Percentiles rank a stretch among this genome's conserved stretches.
Evolutionary conservation across 2,329 filamentous ascomycete genomes (phyloP).

Genomic region (Penicillium griseofulvum): DNA sequence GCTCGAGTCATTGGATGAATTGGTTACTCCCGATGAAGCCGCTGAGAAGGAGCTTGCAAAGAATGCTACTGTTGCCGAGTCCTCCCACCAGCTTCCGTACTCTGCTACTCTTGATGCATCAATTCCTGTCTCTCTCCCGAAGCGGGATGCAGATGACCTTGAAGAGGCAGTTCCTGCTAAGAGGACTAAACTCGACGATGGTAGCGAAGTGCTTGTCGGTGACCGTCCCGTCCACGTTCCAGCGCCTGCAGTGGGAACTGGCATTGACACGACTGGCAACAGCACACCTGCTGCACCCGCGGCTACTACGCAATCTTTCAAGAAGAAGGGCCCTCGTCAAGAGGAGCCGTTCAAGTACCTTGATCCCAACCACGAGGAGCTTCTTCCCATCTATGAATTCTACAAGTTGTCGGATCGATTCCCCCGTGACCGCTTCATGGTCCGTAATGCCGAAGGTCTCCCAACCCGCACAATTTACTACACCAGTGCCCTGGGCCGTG

Average conservation of each 20-base stretch:
- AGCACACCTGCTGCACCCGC: slow-evolving; percentile 20
- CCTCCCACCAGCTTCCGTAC: slow-evolving; percentile 34
- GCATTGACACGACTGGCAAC: slow-evolving; percentile 25
- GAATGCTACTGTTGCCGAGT: slow-evolving; percentile 36
- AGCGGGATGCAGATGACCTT: slow-evolving; percentile 35
- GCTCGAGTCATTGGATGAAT: slow-evolving; percentile 41
- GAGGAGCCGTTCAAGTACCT: slow-evolving; percentile 98
- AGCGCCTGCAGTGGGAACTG: slow-evolving; percentile 24
- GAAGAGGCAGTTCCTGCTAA: slow-evolving; percentile 43
- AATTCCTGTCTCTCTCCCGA: slow-evolving; percentile 24
- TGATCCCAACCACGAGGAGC: slow-evolving; percentile 67
- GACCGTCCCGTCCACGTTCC: slow-evolving; percentile 39
- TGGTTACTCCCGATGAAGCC: slow-evolving; percentile 32
- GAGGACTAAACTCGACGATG: slow-evolving; percentile 44
- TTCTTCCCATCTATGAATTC: slow-evolving; percentile 75
- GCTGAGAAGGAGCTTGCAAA: slow-evolving; percentile 32
- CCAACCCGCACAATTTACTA: slow-evolving; percentile 97
- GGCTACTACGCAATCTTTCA: slow-evolving; percentile 20
- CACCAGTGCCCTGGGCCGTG: slow-evolving; percentile 77
- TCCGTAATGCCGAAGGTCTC: slow-evolving; percentile 84
- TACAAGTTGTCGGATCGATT: slow-evolving; percentile 83
- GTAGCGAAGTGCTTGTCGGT: slow-evolving; percentile 38
- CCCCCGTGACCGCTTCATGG: slow-evolving; percentile 89
- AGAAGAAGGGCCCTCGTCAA: slow-evolving; percentile 42
- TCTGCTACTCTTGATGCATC: slow-evolving; percentile 28